Conservation (phyloP, 1,139 yeast species). For the Nadsonia starkeyi-henricii region DNA sequence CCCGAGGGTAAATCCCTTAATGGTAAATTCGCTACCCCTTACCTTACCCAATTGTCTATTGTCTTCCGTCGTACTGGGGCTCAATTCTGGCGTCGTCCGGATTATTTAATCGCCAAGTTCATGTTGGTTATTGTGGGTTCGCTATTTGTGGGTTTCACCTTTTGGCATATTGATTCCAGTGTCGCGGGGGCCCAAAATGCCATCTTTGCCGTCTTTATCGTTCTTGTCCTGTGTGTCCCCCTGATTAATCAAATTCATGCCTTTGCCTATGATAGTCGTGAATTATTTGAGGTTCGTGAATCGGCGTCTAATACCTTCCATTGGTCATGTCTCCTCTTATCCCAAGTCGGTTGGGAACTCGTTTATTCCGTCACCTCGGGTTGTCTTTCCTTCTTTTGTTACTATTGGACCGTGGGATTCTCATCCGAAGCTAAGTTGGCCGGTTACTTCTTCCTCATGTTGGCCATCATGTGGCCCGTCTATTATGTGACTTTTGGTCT, state of each 20-base stretch:
- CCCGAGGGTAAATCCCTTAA: slow-evolving; percentile 9
- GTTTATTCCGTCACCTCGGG: slow-evolving; percentile 26
- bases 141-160: slow-evolving; percentile 41
- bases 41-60: slow-evolving; percentile 24
- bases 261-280: slow-evolving; percentile 40
- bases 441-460: slow-evolving; percentile 42
- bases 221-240: slow-evolving; percentile 38
- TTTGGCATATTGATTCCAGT: slow-evolving; percentile 36
- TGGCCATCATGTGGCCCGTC: slow-evolving; percentile 40
- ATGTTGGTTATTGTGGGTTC: slow-evolving; percentile 25
- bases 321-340: slow-evolving; percentile 41
- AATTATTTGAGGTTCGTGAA: slow-evolving; percentile 49
- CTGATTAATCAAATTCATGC: slow-evolving; percentile 45
- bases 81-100: slow-evolving; percentile 34
- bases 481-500: slow-evolving; percentile 39
- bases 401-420: slow-evolving; percentile 31
- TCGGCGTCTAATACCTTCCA: slow-evolving; percentile 52
- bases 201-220: slow-evolving; percentile 37
- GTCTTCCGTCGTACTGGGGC: slow-evolving; percentile 26
- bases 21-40: slow-evolving; percentile 21
- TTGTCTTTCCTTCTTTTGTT: too few species aligned
- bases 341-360: slow-evolving; percentile 30
- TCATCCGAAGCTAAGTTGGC: slow-evolving; percentile 30
- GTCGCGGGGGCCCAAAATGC: slow-evolving; percentile 39
- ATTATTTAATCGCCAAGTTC: slow-evolving; percentile 28